These are phyloP conservation scores for Lyophyllum shimeji DNA, from an alignment of 768 basidiomycete genomes.

Conservation along the genomic window DNA sequence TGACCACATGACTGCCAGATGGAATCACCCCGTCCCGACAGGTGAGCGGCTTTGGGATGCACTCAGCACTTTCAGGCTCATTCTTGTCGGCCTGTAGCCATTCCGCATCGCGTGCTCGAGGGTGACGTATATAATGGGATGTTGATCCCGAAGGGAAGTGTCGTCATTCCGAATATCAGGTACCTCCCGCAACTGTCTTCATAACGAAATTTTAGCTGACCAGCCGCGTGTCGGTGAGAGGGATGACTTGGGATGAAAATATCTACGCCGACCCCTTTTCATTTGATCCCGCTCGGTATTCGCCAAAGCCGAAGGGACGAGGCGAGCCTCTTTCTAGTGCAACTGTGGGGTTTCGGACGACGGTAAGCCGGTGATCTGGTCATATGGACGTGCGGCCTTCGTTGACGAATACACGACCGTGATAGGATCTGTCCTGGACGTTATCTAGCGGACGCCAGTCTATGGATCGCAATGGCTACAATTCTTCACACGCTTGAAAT, in stretches of 20 bases:
- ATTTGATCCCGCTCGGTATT: slow-evolving; percentile 42
- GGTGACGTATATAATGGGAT: slow-evolving; percentile 36
- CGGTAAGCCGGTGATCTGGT: not conserved
- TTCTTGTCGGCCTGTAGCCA: slow-evolving; percentile 1
- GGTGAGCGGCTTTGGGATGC: slow-evolving; percentile 9
- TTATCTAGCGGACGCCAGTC: slow-evolving; percentile 38
- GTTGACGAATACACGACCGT: not conserved
- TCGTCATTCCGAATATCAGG: slow-evolving; percentile 15
- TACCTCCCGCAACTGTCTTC: not conserved
- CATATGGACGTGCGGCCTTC: too few species aligned
- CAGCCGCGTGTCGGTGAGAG: too few species aligned
- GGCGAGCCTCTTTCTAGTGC: slow-evolving; percentile 12
- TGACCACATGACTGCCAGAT: too few species aligned
- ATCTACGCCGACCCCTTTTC: slow-evolving; percentile 37
- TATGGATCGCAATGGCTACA: slow-evolving; percentile 25
- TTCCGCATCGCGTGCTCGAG: slow-evolving; percentile 18
- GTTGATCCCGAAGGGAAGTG: slow-evolving; percentile 15
- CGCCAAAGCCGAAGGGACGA: slow-evolving; percentile 20
- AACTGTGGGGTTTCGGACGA: slow-evolving; percentile 22
- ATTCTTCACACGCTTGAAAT: slow-evolving; percentile 34
- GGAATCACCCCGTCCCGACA: slow-evolving; percentile 18
- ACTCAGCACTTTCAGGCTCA: not conserved
- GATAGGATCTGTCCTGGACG: slow-evolving; percentile 42
- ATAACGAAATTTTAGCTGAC: too few species aligned
- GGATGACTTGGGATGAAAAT: slow-evolving; percentile 34